These are phyloP conservation scores for Monilinia fructicola DNA, from an alignment of 2,329 filamentous ascomycete genomes.

Conservation along the genomic window DNA sequence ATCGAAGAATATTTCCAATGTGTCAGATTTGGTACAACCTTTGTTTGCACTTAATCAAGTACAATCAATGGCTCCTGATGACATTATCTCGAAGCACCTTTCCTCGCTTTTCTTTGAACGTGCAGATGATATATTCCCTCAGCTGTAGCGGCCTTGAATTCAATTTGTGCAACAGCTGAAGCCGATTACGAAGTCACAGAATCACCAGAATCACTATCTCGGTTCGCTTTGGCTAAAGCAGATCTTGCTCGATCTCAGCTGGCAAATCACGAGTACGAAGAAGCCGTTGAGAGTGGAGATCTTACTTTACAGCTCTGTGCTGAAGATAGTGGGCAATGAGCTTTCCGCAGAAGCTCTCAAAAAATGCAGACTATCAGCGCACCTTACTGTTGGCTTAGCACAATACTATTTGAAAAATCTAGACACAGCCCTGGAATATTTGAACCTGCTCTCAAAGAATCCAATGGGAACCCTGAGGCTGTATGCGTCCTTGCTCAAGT, in stretches of 20 bases:
- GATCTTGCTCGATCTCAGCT: conserved; percentile 86
- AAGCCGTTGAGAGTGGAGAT: conserved; percentile 77
- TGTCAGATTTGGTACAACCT: conserved; percentile 73
- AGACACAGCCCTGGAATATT: conserved; percentile 71
- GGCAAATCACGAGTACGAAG: conserved; percentile 61
- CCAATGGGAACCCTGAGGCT: conserved; percentile 73
- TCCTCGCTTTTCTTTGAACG: conserved; percentile 80
- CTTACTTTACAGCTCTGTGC: conserved; percentile 75
- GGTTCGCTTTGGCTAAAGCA: conserved; percentile 78
- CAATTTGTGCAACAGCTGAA: conserved; percentile 70
- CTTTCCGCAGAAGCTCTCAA: conserved; percentile 63
- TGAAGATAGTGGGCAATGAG: conserved; percentile 67
- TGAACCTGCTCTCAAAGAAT: conserved; percentile 79
- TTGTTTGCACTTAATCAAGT: conserved; percentile 87
- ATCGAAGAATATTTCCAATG: conserved; percentile 51
- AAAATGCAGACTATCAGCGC: conserved; percentile 76
- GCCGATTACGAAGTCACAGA: conserved; percentile 82
- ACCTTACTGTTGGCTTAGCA: conserved; percentile 81
- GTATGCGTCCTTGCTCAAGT: conserved; percentile 87
- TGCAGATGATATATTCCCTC: conserved; percentile 65
- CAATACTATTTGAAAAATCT: conserved; percentile 69
- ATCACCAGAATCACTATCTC: conserved; percentile 68
- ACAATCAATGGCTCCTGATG: conserved; percentile 65
- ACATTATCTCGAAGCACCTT: conserved; percentile 74
- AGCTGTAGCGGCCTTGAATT: conserved; percentile 63